A percentile compares a stretch with the other conserved stretches of the same genome.
Evolutionary conservation across 129 eudicot genomes (phyloP).

Genomic region (Cynara cardunculus): DNA sequence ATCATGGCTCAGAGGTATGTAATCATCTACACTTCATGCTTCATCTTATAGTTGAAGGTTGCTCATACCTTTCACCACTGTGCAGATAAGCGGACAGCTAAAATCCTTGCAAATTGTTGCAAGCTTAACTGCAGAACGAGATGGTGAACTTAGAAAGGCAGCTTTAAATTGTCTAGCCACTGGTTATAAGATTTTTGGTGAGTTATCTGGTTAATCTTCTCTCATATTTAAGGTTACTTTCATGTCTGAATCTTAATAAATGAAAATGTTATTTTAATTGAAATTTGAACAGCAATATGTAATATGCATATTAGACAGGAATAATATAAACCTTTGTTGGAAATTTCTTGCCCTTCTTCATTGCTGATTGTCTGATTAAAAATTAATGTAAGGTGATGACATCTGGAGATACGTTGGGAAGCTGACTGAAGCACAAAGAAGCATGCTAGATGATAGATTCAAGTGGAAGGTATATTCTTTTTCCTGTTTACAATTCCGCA

Average conservation of each 20-base stretch:
- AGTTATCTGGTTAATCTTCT: slow-evolving; percentile 12
- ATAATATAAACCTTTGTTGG: background rate
- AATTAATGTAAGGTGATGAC: slow-evolving; percentile 65
- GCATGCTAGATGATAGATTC: slow-evolving; percentile 95
- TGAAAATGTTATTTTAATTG: background rate
- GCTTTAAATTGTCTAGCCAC: slow-evolving; percentile 86
- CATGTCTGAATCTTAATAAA: background rate
- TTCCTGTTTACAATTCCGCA: background rate
- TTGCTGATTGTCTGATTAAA: background rate
- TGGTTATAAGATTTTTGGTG: slow-evolving; percentile 93
- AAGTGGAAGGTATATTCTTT: slow-evolving; percentile 67
- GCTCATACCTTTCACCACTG: background rate
- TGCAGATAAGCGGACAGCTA: slow-evolving; percentile 75
- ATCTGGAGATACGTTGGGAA: slow-evolving; percentile 94
- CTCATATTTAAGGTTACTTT: background rate
- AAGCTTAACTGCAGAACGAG: slow-evolving; percentile 95
- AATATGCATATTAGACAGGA: background rate
- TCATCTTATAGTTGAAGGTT: slow-evolving; percentile 4
- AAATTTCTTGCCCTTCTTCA: background rate
- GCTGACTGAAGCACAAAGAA: slow-evolving; percentile 92
- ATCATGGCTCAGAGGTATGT: slow-evolving; percentile 82
- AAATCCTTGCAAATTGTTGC: slow-evolving; percentile 91
- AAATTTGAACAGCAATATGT: background rate
- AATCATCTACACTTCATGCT: background rate
- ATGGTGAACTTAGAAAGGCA: slow-evolving; percentile 95